Evolutionary conservation across 345 rosid genomes (phyloP), one percentile per base, ranked within the genome.

Genomic region (Fremontodendron californicum): DNA sequence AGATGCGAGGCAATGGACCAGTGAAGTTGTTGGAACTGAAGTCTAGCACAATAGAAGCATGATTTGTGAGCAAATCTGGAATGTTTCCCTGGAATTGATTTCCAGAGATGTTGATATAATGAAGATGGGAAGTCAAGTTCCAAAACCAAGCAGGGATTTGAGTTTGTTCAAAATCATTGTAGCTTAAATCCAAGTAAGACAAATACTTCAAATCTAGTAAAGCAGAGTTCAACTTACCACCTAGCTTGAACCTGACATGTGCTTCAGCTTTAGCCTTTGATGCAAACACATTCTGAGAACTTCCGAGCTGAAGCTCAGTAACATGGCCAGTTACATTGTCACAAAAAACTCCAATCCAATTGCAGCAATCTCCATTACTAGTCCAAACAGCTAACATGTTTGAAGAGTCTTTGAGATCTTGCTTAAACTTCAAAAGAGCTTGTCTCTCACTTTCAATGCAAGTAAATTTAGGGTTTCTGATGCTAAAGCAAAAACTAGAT

Each of bases 71-170:
- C 9, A 78, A 31, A 78, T 75, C 66, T 4, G 85, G 82, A 29
- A 85, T 52, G 4, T 9, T n/a, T 3, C 84, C 88, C 19, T 63
- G 46, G 42, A 85, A 74, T 13, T 18, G 21, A 45, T 82, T 85
- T 61, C 58, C 2, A 5, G 84, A 80, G 31, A 85, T 71, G 49
- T 82, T 74, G 3, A 82, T 52, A 27, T 33, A 52, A 15, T 9
- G 8, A 12, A 82, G 9, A 6, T 25, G 7, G 1, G 72, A 40
- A 60, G 81, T 73, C 65, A 79, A 69, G 64, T 33, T 66, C 79
- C 63, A 74, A 40, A 74, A 74, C 65, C 65, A 57, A 25, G 2
- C 0, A 1, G 37, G 76, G 0, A 48, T 19, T 29, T 18, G 27
- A 46, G 21, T 27, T 71, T 8, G 2, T 27, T 5, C 10, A 4